Evolutionary conservation across 2,329 filamentous ascomycete species (phyloP), one percentile per base, ranked within the genome.

Genomic region (Talaromyces sp.): DNA sequence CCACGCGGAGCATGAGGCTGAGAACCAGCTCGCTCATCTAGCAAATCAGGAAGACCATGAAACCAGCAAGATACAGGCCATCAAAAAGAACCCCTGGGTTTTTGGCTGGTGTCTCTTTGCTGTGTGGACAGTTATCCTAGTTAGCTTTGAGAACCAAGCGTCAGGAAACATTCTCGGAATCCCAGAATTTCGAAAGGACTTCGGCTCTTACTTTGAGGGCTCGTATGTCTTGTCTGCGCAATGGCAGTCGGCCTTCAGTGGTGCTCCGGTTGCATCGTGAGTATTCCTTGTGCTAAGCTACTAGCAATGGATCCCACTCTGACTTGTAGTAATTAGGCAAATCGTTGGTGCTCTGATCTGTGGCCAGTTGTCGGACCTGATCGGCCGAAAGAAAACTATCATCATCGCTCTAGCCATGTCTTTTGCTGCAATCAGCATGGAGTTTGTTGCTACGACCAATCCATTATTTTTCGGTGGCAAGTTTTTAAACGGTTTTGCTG

Each of bases 161-260:
- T 35, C 31, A 3, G 52, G 52, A 31, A 39, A 37, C 5, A 22
- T 57, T 16, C 27, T 37, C 31, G 52, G 52, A 19, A 79, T 82
- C n/a, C 80, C 80, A 2, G 66, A 78, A 62, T 82, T 82, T 68
- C 73, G 79, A 39, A 75, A 82, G 65, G 79, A 82, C 67, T 82
- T 82, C 69, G 80, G 79, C 0, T 68, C 73, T 52, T 62, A 68
- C 7, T 79, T 72, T 52, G 72, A 75, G 1, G 76, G 72, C 0
- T 70, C 70, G 63, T 82, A 78, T 70, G 78, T 81, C 7, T 69
- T 82, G 9, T 70, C 76, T 14, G 75, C 78, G 3, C 74, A 77
- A 16, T 83, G 81, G 81, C 79, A 83, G 67, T 75, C 73, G 22
- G 80, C 80, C 5, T 82, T 82, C 66, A 74, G 75, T 45, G 80